Evolutionary conservation across 345 rosid genomes (phyloP).

Genomic region (Odontarrhena argentea): DNA sequence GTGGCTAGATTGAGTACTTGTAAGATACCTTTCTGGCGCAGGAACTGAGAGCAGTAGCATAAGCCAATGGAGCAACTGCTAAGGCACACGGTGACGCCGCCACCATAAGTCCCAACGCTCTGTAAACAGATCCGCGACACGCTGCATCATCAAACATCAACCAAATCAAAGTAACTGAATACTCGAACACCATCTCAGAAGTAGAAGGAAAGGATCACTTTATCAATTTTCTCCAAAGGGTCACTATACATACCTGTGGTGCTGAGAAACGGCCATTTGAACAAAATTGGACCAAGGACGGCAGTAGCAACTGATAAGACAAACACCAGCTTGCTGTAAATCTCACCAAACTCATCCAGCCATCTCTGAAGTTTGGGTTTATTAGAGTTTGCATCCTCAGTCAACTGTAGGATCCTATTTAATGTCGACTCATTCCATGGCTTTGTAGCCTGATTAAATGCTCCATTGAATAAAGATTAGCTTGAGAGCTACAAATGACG

Average conservation of each 20-base stretch:
- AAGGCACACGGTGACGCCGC: conserved; percentile 98
- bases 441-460: conserved; percentile 62
- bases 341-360: conserved; percentile 97
- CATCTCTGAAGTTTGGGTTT: conserved; percentile 95
- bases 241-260: conserved; percentile 60
- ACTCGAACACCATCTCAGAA: too few species aligned
- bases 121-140: conserved; percentile 92
- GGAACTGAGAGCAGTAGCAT: conserved; percentile 93
- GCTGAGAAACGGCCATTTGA: conserved; percentile 89
- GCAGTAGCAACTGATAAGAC: conserved; percentile 78
- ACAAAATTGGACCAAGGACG: conserved; percentile 80
- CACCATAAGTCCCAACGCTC: conserved; percentile 95
- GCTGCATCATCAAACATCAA: conserved; percentile 42
- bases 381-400: conserved; percentile 90
- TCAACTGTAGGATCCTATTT: conserved; percentile 84
- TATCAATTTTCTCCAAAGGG: too few species aligned
- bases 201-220: too few species aligned
- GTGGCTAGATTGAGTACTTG: conserved; percentile 2
- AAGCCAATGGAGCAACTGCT: conserved; percentile 99
- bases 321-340: conserved; percentile 87
- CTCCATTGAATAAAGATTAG: conserved; percentile 18
- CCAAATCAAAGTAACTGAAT: too few species aligned
- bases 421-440: conserved; percentile 92
- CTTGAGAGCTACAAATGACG: background rate
- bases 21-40: conserved; percentile 84